Evolutionary conservation across 345 rosid species (phyloP).

Genomic region (Gossypium rotundifolium): DNA sequence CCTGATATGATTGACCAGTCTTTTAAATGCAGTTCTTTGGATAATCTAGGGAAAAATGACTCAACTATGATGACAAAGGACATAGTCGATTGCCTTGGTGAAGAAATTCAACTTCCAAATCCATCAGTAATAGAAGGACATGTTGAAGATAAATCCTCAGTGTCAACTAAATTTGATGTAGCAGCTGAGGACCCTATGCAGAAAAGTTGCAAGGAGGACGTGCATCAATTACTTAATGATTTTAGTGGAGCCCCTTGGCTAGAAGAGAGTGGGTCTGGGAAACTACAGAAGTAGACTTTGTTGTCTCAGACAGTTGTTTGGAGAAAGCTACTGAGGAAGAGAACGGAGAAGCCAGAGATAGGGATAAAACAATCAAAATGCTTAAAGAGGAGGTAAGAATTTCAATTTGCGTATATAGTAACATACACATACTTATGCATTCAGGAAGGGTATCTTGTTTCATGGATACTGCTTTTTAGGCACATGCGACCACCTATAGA

Average conservation of each 20-base stretch:
- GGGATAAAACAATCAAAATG: conserved; percentile 35
- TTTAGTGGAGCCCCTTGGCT: conserved; percentile 18
- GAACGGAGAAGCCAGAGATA: conserved; percentile 20
- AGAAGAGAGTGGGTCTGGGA: conserved; percentile 27
- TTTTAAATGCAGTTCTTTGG: conserved; percentile 21
- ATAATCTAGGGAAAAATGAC: conserved; percentile 24
- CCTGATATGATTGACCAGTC: conserved; percentile 18
- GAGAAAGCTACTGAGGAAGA: conserved; percentile 29
- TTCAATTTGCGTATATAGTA: not conserved
- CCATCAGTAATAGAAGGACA: conserved; percentile 18
- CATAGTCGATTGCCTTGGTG: conserved; percentile 23
- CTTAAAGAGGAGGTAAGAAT: conserved; percentile 63
- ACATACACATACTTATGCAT: not conserved
- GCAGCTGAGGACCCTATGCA: conserved; percentile 22
- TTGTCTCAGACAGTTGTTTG: conserved; percentile 10
- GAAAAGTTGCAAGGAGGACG: conserved; percentile 26
- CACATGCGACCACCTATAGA: not conserved
- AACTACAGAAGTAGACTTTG: conserved; percentile 10
- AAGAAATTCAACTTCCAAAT: conserved; percentile 24
- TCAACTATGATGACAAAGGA: conserved; percentile 18
- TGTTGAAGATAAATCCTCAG: conserved; percentile 19
- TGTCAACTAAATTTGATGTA: conserved; percentile 12
- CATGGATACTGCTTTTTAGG: not conserved
- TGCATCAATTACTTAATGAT: conserved; percentile 20
- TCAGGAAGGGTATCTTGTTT: not conserved